These are phyloP conservation scores for Isabelozyma gotoi DNA, from an alignment of 805 yeast genomes.

Conservation along the genomic window DNA sequence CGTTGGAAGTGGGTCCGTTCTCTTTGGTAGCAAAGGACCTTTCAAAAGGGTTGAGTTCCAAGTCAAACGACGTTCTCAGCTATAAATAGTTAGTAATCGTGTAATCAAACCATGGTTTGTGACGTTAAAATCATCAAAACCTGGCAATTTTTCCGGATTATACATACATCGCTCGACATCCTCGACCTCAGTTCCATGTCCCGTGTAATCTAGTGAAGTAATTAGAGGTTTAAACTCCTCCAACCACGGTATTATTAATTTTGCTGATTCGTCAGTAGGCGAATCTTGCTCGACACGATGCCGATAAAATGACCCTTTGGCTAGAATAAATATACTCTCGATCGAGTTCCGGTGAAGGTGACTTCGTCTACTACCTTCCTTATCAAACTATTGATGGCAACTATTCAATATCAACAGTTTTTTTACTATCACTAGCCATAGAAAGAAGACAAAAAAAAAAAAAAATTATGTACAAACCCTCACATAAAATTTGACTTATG, in stretches of 20 bases:
- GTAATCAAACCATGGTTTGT: no score
- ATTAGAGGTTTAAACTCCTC: no score
- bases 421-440: no score
- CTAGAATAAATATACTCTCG: no score
- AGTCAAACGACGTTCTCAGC: conserved; percentile 56
- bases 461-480: not conserved
- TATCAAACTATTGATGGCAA: not conserved
- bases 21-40: conserved; percentile 81
- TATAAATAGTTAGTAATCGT: conserved; percentile 6
- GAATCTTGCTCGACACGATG: no score
- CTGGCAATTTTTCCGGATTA: no score
- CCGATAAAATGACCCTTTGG: no score
- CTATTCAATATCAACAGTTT: not conserved
- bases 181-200: not conserved
- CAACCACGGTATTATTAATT: not conserved
- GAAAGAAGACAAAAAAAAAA: no score
- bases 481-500: not conserved
- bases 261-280: not conserved
- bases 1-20: conserved; percentile 4
- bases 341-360: no score
- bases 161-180: conserved; percentile 23
- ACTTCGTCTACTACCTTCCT: not conserved
- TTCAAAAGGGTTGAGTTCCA: conserved; percentile 95
- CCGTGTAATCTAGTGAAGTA: no score
- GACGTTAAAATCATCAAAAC: no score